A percentile compares a stretch with the other conserved stretches of the same genome.
Conservation (phyloP, 306 rosid genomes). For the Begonia fuchsioides region DNA sequence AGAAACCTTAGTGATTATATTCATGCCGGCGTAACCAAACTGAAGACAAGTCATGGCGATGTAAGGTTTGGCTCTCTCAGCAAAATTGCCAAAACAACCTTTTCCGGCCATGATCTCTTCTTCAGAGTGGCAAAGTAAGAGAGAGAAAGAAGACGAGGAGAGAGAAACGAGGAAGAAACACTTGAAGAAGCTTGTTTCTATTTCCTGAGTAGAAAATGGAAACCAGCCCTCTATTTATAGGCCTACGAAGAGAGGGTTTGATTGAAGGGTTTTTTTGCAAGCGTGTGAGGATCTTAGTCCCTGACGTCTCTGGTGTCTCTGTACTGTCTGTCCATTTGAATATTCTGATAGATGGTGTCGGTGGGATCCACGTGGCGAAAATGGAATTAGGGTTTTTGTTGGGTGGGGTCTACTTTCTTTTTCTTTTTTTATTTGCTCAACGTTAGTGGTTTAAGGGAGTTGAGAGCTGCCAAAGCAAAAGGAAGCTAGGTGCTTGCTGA, state of each 20-base stretch:
- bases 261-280: too few relatives aligned
- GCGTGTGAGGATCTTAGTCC: too few relatives aligned
- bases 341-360: too few relatives aligned
- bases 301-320: too few relatives aligned
- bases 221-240: not conserved
- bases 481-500: too few relatives aligned
- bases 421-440: too few relatives aligned
- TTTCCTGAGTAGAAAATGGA: not conserved
- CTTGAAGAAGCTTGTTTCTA: not conserved
- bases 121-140: not conserved
- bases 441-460: too few relatives aligned
- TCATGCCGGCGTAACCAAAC: slow-evolving; percentile 93
- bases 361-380: too few relatives aligned
- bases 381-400: too few relatives aligned
- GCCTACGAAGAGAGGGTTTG: not conserved
- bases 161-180: not conserved
- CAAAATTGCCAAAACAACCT: slow-evolving; percentile 8
- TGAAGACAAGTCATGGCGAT: slow-evolving; percentile 89
- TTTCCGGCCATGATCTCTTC: not conserved
- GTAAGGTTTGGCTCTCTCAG: slow-evolving; percentile 63
- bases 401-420: too few relatives aligned
- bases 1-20: slow-evolving; percentile 74
- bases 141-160: not conserved
- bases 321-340: too few relatives aligned
- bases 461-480: too few relatives aligned